Conservation (phyloP, 768 basidiomycete genomes). For the Lactarius evosmus region DNA sequence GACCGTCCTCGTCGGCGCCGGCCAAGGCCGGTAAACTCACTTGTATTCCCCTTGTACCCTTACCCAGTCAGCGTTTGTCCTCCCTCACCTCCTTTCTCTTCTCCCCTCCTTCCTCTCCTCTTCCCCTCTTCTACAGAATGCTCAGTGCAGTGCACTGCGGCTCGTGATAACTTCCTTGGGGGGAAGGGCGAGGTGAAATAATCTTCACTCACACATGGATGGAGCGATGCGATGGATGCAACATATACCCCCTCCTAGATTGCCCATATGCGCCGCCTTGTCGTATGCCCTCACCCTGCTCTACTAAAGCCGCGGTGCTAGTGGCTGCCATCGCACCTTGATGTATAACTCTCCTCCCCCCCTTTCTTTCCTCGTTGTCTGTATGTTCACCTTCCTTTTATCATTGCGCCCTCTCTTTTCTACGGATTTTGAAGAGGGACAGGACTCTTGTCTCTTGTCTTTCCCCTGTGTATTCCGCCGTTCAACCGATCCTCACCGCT, state of each 20-base stretch:
- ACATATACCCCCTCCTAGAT: conserved; percentile 23
- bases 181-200: not conserved
- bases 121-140: not conserved
- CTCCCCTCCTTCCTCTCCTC: not conserved
- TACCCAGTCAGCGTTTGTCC: not conserved
- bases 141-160: conserved; percentile 7
- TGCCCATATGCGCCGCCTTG: conserved; percentile 6
- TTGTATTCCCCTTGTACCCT: not conserved
- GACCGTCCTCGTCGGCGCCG: conserved; percentile 24
- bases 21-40: conserved; percentile 23
- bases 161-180: not conserved
- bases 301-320: conserved; percentile 4
- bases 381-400: not conserved
- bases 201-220: not conserved
- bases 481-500: conserved; percentile 6
- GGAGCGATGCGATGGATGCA: conserved; percentile 8
- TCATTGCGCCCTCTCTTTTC: not conserved
- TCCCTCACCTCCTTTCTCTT: not conserved
- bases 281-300: not conserved
- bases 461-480: not conserved
- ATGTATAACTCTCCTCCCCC: not conserved
- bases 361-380: conserved; percentile 4
- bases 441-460: conserved; percentile 5
- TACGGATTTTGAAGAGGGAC: conserved; percentile 16
- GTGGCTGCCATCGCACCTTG: conserved; percentile 12